Base-by-base conservation (phyloP, 176 grass and related monocot species). In the Oryza punctata region DNA sequence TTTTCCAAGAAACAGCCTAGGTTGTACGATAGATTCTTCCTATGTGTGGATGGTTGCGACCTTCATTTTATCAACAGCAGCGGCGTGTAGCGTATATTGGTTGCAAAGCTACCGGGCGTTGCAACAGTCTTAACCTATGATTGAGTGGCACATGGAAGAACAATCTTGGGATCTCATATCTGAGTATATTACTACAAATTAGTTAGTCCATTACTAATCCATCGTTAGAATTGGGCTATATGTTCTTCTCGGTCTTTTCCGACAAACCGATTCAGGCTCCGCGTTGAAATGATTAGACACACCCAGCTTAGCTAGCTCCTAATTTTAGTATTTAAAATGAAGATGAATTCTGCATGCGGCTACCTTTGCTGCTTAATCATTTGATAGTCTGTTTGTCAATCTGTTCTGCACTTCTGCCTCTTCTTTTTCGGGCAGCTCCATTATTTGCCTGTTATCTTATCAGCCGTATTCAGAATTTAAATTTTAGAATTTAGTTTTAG, bases 101-200 rank as follows among this genome's bases (percentile, higher is more conserved):
- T 6, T 80, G 10, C 65, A 47, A 77, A 85, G 63, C 69, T 73
- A 63, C 84, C 76, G 59, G 60, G 43, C 30, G 84, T 54, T 73
- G 84, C 44, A 80, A 50, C 44, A n/a, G 74, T 38, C 29, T 33
- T 12, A 38, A 61, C 18, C 19, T 61, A 67, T 79, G 41, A 79
- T 67, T 79, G 41, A 19, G 6, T 33, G 40, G 26, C 63, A 79
- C 77, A 79, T 79, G 77, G 72, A 19, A 8, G 14, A 54, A 44
- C 75, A 78, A 65, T 29, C 60, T 46, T 46, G 7, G 1, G 76
- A 78, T 78, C 63, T 46, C 61, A 19, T 80, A 59, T 81, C 67
- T 60, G 21, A 60, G 21, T 23, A 60, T n/a, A 60, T 60, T 60
- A 15, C 19, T 60, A 5, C 32, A 33, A 33, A 33, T 33, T 33